These are phyloP conservation scores for Antrodiella citrinella DNA, from an alignment of 768 basidiomycete species.

Conservation along the genomic window DNA sequence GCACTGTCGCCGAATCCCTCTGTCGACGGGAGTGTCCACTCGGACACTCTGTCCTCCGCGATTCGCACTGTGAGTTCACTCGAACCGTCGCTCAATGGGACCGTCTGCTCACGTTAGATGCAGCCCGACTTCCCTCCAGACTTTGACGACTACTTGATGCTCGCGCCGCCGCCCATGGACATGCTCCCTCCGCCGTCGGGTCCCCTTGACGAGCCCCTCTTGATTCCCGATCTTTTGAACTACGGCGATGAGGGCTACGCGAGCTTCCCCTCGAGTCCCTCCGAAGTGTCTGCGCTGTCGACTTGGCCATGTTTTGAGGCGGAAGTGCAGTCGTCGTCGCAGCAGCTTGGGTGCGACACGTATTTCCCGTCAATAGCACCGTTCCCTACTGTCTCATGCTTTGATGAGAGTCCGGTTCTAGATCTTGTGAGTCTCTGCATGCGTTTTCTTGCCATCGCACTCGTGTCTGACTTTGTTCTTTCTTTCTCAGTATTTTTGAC, in stretches of 20 bases:
- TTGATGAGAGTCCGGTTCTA: background rate
- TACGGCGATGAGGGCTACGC: background rate
- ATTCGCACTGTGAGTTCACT: background rate
- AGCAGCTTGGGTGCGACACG: background rate
- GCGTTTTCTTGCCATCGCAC: no score
- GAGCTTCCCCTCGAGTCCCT: background rate
- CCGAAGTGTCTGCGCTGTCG: background rate
- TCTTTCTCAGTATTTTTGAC: background rate
- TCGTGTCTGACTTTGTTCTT: background rate
- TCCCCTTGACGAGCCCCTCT: background rate
- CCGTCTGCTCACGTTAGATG: background rate
- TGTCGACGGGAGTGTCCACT: background rate
- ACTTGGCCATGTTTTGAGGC: background rate
- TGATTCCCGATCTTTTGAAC: background rate
- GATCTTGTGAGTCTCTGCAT: background rate
- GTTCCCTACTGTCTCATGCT: background rate
- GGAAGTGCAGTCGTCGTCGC: background rate
- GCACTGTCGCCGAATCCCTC: background rate
- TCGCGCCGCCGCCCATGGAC: background rate
- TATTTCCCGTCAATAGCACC: background rate
- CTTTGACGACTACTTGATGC: background rate
- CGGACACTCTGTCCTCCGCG: background rate
- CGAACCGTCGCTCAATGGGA: background rate
- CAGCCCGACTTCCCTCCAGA: background rate
- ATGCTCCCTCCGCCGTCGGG: background rate